Evolutionary conservation across 2,329 filamentous ascomycete species (phyloP).

Genomic region (Keithomyces neogunnii): DNA sequence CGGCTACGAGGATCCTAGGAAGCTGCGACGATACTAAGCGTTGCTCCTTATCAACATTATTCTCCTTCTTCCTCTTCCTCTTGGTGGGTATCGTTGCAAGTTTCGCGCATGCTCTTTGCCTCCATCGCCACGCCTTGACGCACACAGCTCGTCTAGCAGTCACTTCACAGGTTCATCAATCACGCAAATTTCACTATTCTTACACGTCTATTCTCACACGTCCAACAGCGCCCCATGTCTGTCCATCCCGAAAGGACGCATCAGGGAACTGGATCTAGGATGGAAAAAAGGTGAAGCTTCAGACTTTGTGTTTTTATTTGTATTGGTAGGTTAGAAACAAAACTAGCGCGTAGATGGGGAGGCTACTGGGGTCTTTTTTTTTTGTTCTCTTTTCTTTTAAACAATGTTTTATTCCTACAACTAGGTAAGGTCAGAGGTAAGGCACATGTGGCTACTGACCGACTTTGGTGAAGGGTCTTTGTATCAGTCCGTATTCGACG

Average conservation of each 20-base stretch:
- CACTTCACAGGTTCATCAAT: background rate
- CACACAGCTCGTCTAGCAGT: background rate
- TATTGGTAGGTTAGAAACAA: conserved; percentile 9
- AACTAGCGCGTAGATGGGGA: conserved; percentile 4
- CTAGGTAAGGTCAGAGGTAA: conserved; percentile 51
- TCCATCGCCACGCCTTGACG: background rate
- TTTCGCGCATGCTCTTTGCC: background rate
- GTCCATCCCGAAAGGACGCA: background rate
- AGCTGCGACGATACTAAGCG: conserved; percentile 54
- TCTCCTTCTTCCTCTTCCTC: no score
- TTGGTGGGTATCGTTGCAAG: conserved; percentile 1
- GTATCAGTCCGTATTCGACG: background rate
- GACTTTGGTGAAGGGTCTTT: conserved; percentile 1
- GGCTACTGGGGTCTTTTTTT: background rate
- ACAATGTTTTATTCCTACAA: conserved; percentile 1
- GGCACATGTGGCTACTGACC: conserved; percentile 31
- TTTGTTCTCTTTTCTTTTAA: no score
- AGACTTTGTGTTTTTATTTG: conserved; percentile 5
- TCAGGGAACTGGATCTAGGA: conserved; percentile 14
- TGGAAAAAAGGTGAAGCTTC: conserved; percentile 8
- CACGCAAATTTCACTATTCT: background rate
- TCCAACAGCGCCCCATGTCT: no score
- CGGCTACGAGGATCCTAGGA: conserved; percentile 69
- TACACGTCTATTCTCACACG: no score
- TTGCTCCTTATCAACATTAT: no score